A percentile compares a stretch with the other conserved stretches of the same genome.
Conservation (phyloP, 345 rosid genomes). For the Eucalyptus erythrocorys region DNA sequence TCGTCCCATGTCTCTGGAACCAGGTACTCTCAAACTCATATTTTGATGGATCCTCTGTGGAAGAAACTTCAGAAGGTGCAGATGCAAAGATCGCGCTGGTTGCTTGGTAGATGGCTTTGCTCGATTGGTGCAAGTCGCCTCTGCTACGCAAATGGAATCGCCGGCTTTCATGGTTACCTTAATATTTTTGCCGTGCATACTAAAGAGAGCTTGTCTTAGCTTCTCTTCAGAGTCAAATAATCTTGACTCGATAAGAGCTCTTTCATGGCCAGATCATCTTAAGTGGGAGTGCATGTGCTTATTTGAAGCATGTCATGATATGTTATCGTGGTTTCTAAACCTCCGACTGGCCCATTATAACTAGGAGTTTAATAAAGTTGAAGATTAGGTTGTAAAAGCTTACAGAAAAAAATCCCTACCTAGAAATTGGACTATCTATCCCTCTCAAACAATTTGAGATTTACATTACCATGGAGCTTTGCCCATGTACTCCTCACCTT, state of each 20-base stretch:
- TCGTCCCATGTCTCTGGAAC: background rate
- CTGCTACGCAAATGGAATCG: background rate
- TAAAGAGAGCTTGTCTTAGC: background rate
- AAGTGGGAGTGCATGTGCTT: background rate
- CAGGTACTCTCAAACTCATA: background rate
- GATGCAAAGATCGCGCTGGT: rapidly evolving
- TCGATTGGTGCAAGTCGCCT: background rate
- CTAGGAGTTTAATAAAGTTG: background rate
- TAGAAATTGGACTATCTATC: background rate
- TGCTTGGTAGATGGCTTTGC: background rate
- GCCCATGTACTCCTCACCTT: background rate
- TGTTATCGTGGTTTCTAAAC: background rate
- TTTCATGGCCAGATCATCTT: background rate
- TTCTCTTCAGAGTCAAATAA: background rate
- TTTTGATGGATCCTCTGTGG: background rate
- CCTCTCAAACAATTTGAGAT: background rate
- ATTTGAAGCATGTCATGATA: background rate
- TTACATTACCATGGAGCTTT: background rate
- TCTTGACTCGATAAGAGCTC: background rate
- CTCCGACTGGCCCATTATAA: background rate
- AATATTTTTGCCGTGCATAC: background rate
- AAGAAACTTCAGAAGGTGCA: background rate
- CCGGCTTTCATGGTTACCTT: background rate
- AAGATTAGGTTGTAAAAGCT: background rate
- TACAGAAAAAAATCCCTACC: background rate